Conservation (phyloP, 306 rosid species). For the Fagus crenata region DNA sequence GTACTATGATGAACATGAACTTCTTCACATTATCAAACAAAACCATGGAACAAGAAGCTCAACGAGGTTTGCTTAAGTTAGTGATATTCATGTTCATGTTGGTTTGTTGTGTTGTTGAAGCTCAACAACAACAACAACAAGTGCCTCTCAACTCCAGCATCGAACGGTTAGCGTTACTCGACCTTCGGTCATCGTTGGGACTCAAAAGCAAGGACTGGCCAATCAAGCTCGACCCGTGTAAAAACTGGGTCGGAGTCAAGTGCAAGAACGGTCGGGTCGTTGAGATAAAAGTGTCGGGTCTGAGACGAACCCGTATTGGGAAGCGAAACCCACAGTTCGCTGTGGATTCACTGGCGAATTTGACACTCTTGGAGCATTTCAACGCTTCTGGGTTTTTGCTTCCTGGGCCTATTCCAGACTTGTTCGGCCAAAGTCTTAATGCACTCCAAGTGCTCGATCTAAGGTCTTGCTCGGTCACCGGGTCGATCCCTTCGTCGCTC, state of each 20-base stretch:
- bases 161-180: conserved; percentile 59
- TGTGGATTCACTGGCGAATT: conserved; percentile 60
- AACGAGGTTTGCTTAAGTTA: conserved; percentile 24
- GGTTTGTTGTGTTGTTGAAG: conserved; percentile 36
- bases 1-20: conserved; percentile 18
- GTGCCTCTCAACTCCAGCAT: conserved; percentile 38
- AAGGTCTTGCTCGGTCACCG: conserved; percentile 60
- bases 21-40: conserved; percentile 26
- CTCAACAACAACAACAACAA: conserved; percentile 35
- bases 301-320: conserved; percentile 51
- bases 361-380: conserved; percentile 58
- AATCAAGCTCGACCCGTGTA: conserved; percentile 62
- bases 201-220: conserved; percentile 79
- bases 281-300: conserved; percentile 55
- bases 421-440: conserved; percentile 64
- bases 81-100: conserved; percentile 36
- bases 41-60: conserved; percentile 50
- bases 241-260: conserved; percentile 61
- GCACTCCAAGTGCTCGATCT: conserved; percentile 65
- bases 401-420: conserved; percentile 78
- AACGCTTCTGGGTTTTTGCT: conserved; percentile 85
- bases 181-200: conserved; percentile 78
- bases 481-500: conserved; percentile 62
- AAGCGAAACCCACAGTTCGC: conserved; percentile 45
- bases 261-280: conserved; percentile 60